Percentiles rank a stretch among this genome's conserved stretches.
phyloP scores from a whole-genome alignment of 305 asterid species.

The Nicotiana rustica region DNA sequence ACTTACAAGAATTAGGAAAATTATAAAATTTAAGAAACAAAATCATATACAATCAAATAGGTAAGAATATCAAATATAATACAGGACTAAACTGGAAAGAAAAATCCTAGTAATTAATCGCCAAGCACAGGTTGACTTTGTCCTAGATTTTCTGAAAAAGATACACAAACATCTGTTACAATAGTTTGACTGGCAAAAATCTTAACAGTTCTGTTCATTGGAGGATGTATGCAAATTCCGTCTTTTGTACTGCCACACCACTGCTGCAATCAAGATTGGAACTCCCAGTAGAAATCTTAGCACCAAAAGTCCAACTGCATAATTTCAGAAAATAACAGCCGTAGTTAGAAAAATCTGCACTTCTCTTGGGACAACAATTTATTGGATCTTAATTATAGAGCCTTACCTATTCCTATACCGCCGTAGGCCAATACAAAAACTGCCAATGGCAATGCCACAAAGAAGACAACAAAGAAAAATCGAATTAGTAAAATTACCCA shows the following conservation, averaged over 20 bases:
- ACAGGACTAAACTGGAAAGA: slow-evolving; percentile 22
- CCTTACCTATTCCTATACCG: slow-evolving; percentile 21
- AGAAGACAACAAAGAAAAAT: neutral
- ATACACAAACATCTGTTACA: slow-evolving; percentile 30
- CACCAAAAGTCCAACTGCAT: slow-evolving; percentile 50
- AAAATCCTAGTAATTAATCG: neutral
- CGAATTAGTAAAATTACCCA: neutral
- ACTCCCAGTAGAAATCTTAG: slow-evolving; percentile 49
- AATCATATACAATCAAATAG: neutral
- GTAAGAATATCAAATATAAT: neutral
- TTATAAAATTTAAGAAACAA: neutral
- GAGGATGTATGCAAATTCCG: slow-evolving; percentile 54
- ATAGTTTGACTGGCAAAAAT: slow-evolving; percentile 47
- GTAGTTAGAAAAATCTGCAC: neutral
- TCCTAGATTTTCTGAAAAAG: neutral
- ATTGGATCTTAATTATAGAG: neutral
- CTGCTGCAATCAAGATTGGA: slow-evolving; percentile 43
- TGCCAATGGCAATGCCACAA: neutral
- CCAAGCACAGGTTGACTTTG: neutral
- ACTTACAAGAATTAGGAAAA: slow-evolving; percentile 14
- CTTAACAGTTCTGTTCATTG: slow-evolving; percentile 49
- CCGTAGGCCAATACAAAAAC: neutral
- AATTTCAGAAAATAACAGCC: neutral
- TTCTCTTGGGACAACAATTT: neutral
- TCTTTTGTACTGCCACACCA: slow-evolving; percentile 43